Percentiles rank a stretch among this genome's conserved stretches.
phyloP scores from a whole-genome alignment of 176 grass and related monocot species.

The Luzula sylvatica region DNA sequence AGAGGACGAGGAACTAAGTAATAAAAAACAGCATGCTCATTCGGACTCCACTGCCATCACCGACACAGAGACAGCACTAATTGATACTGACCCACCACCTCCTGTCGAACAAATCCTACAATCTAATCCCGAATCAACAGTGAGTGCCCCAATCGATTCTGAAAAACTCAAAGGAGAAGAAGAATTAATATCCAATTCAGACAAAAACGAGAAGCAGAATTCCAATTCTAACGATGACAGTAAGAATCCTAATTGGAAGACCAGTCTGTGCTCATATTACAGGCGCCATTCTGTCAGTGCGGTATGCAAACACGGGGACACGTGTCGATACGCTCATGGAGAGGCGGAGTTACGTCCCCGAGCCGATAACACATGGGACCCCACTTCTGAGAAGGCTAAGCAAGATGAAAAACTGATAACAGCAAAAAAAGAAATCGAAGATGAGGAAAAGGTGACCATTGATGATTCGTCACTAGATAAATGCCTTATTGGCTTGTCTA shows the following conservation, averaged over 20 bases:
- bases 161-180: constrained; percentile 49
- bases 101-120: neutral
- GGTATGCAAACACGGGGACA: constrained; percentile 64
- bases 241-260: constrained; percentile 56
- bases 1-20: neutral
- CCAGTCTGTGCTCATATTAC: constrained; percentile 85
- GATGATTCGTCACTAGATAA: constrained; percentile 49
- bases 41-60: neutral
- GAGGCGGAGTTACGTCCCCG: constrained; percentile 76
- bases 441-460: constrained; percentile 38
- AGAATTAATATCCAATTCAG: neutral
- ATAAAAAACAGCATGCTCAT: neutral
- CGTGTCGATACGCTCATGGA: constrained; percentile 75
- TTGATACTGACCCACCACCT: constrained; percentile 1
- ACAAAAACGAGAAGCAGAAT: neutral
- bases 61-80: neutral
- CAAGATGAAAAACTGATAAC: constrained; percentile 26
- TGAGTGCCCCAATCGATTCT: neutral
- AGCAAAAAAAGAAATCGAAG: constrained; percentile 5
- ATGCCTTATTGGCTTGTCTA: constrained; percentile 68
- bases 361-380: constrained; percentile 78
- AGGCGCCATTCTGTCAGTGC: constrained; percentile 19
- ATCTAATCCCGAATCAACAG: constrained; percentile 1
- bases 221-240: neutral
- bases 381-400: constrained; percentile 62